Evolutionary conservation across 2,329 filamentous ascomycete species (phyloP), one percentile per base, ranked within the genome.

Genomic region (Sarocladium kiliense): DNA sequence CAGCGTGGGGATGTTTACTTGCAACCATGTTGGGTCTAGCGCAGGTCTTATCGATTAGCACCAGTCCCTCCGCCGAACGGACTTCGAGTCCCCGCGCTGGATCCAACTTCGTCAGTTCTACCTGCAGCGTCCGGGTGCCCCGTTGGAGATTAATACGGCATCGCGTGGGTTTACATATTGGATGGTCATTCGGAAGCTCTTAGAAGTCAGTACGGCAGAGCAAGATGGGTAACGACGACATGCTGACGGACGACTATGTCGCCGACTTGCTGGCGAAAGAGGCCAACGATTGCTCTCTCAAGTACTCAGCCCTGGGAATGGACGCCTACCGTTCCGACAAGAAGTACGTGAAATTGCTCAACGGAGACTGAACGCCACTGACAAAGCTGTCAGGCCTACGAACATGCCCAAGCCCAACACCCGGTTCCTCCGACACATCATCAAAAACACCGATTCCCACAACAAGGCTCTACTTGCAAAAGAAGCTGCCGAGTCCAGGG

Each of bases 371-470:
- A 23, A 23, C 39, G 6, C 18, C 9, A 21, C 45, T 49, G 45
- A 49, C 27, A 30, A 23, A 9, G 12, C 23, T 25, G 9, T 57
- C 70, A 91, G 83, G 64, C 82, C 85, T 56, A 72, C 80, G 45
- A 81, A 81, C 61, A 82, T 86, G 59, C 90, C 89, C 1, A 97
- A 93, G 67, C 92, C 93, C 2, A 97, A 99, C 65, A 97, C 89
- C 0, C 82, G 88, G 32, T 97, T 97, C 67, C 74, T 99, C 41
- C 86, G 86, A 56, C 88, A 94, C 64, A 89, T 97, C 56, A 90
- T 99, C 58, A 88, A 87, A 59, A 88, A 94, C 61, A 95, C 91
- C 9, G 88, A 95, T 63, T 87, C 73, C 54, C 93, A 99, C 72
- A 99, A 99, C 78, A 85, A 88, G 23, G 88, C 90, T 1, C 77